Percentiles rank a stretch among this genome's conserved stretches.
Conservation (phyloP, 345 rosid species). For the Euclidium syriacum region DNA sequence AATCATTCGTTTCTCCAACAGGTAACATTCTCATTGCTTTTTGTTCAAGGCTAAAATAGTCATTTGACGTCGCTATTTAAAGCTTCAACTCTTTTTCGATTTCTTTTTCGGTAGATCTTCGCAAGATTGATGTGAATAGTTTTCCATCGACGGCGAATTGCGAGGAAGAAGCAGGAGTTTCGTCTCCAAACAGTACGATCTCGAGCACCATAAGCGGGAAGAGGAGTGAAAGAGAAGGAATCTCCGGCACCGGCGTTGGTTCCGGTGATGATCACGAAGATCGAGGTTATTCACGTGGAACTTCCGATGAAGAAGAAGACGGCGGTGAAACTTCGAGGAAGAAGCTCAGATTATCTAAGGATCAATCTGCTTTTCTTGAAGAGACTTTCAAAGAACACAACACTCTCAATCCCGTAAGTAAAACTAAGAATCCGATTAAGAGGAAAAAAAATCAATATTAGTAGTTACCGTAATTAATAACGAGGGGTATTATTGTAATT, state of each 20-base stretch:
- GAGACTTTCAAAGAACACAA: slow-evolving; percentile 93
- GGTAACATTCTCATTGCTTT: neutral
- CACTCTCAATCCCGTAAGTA: slow-evolving; percentile 96
- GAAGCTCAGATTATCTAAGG: slow-evolving; percentile 87
- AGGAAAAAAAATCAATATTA: neutral
- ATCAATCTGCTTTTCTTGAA: slow-evolving; percentile 90
- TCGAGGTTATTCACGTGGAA: slow-evolving; percentile 69
- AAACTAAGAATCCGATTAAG: neutral
- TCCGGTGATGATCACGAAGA: slow-evolving; percentile 62
- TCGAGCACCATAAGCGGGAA: slow-evolving; percentile 83
- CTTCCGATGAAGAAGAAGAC: slow-evolving; percentile 88
- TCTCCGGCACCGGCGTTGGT: slow-evolving; percentile 18
- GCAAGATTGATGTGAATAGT: slow-evolving; percentile 88
- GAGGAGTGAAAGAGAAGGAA: slow-evolving; percentile 72
- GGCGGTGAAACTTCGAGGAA: slow-evolving; percentile 80
- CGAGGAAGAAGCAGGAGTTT: slow-evolving; percentile 82
- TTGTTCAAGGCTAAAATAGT: no score
- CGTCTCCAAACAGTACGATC: slow-evolving; percentile 92
- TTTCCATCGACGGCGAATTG: slow-evolving; percentile 49
- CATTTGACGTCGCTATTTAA: neutral
- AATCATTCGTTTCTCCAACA: neutral
- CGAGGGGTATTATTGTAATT: neutral
- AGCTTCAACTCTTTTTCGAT: neutral
- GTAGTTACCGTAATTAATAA: neutral
- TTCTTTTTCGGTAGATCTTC: slow-evolving; percentile 54